Evolutionary conservation across 1,284 basidiomycete genomes (phyloP).

Genomic region (Ceratobasidium sp.): DNA sequence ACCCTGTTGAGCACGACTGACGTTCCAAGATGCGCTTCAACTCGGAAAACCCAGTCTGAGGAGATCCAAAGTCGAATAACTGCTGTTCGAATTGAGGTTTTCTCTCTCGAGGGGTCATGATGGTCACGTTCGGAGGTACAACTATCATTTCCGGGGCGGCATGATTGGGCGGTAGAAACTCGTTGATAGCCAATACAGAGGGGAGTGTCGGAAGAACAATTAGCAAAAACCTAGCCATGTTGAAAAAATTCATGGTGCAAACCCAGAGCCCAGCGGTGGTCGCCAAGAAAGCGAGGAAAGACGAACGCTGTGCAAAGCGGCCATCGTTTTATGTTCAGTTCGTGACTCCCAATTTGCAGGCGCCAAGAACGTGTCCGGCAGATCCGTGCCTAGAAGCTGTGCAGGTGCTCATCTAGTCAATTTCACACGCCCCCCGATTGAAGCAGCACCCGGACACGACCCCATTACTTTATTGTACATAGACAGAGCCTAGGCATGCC

Average conservation of each 20-base stretch:
- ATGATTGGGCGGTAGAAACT: constrained; percentile 1
- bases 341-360: background rate
- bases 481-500: too few relatives aligned
- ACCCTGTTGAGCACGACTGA: constrained; percentile 1
- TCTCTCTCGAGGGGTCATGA: constrained; percentile 15
- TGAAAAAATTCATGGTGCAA: constrained; percentile 6
- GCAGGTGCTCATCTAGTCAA: background rate
- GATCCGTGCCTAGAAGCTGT: background rate
- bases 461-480: too few relatives aligned
- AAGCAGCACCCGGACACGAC: too few relatives aligned
- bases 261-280: background rate
- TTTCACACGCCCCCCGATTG: background rate
- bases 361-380: constrained; percentile 1
- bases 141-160: constrained; percentile 10
- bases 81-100: constrained; percentile 12
- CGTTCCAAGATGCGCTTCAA: constrained; percentile 9
- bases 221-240: background rate
- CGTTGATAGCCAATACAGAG: constrained; percentile 13
- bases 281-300: background rate
- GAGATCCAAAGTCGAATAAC: constrained; percentile 32
- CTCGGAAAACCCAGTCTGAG: constrained; percentile 32
- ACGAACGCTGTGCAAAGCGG: background rate
- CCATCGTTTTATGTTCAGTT: background rate
- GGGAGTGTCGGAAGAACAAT: background rate
- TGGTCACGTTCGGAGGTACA: constrained; percentile 11